Conservation (phyloP, 2,329 filamentous ascomycete genomes). For the Chalaropsis ovoidea region DNA sequence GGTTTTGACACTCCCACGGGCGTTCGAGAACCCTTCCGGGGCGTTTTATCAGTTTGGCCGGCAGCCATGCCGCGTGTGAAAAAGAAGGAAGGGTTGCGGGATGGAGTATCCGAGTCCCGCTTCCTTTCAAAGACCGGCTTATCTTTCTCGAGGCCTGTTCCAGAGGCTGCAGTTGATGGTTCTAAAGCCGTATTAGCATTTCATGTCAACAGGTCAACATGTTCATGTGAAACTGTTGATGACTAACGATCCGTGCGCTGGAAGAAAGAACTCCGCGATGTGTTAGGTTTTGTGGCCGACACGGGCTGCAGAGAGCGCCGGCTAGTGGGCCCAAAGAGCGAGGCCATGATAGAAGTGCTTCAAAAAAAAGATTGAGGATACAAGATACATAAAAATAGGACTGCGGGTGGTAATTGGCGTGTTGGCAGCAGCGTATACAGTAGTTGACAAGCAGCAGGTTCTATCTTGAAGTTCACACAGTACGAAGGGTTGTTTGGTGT, state of each 20-base stretch:
- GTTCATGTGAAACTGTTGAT: background rate
- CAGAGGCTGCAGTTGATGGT: background rate
- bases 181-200: background rate
- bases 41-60: background rate
- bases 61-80: background rate
- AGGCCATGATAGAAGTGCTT: background rate
- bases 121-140: background rate
- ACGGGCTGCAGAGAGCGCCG: constrained; percentile 2
- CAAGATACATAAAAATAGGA: too few relatives aligned
- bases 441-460: too few relatives aligned
- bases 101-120: background rate
- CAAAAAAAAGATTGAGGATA: too few relatives aligned
- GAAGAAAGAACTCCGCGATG: background rate
- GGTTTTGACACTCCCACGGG: background rate
- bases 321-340: background rate
- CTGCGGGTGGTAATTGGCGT: too few relatives aligned
- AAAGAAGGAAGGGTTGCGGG: background rate
- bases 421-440: too few relatives aligned
- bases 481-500: too few relatives aligned
- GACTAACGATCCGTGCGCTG: background rate
- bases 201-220: background rate
- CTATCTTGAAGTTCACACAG: too few relatives aligned
- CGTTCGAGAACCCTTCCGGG: background rate
- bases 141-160: background rate
- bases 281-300: background rate